Base-by-base conservation (phyloP, 768 basidiomycete genomes). In the Holtermanniella nyarrowii region DNA sequence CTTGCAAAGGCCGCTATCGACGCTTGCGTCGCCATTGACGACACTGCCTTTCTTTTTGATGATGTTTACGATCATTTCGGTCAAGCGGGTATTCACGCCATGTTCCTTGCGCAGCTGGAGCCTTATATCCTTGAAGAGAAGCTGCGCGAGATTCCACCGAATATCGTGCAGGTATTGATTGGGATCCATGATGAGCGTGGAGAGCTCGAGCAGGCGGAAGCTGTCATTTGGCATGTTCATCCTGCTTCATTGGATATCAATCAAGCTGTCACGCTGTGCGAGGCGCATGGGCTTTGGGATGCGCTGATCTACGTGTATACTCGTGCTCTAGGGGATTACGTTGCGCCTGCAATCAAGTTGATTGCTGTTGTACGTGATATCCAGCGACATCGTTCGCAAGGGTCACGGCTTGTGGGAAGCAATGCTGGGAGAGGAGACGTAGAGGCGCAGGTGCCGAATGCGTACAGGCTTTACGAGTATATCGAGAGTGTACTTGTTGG, bases 161-260 rank as follows among this genome's bases (percentile, higher is more conserved):
- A 82, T 27, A 83, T 99, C 53, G 85, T 87, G 4, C 89, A 99
- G 69, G 77, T 80, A 49, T 74, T 99, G 22, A 78, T 97, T 46
- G 78, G 79, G 1, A 72, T 86, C 41, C 86, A 95, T 61, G 85
- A 84, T 43, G 79, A 81, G 26, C 77, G 81, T 42, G 76, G 75
- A 12, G 79, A 82, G 27, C 81, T 83, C 5, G 85, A 86, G 45
- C 76, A 81, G 2, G 86, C 85, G 1, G 91, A 99, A 69, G 80
- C 81, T 25, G 76, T 96, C 51, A 93, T 99, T 49, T 96, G 90
- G 89, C 88, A 93, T 66, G 88, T 96, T 58, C 87, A 95, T 60
- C 89, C 93, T 0, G 74, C 79, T 1, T 87, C 83, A 60, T 74
- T 99, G 53, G 95, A 99, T 65, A 82, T 96, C 72, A 86, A 96